Conservation (phyloP, 2,329 filamentous ascomycete species). For the Claviceps purpurea region DNA sequence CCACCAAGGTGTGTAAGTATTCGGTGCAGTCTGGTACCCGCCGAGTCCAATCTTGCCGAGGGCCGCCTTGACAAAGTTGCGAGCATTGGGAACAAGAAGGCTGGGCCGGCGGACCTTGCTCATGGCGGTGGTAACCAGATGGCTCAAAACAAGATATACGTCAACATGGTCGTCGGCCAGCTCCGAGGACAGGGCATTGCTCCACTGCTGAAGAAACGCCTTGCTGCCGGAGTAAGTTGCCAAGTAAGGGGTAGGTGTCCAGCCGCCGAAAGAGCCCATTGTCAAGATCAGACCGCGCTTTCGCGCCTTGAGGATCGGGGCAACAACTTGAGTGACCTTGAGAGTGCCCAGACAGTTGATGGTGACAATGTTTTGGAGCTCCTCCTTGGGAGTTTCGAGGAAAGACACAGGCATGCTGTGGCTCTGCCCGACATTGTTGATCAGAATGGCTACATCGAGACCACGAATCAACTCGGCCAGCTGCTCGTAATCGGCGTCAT, state of each 20-base stretch:
- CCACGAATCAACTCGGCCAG: constrained; percentile 55
- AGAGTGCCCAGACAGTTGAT: constrained; percentile 92
- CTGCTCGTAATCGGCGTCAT: constrained; percentile 65
- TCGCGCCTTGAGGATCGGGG: constrained; percentile 71
- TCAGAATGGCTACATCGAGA: constrained; percentile 71
- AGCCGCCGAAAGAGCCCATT: constrained; percentile 93
- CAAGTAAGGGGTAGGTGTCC: constrained; percentile 80
- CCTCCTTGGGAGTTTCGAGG: constrained; percentile 60
- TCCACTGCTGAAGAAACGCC: constrained; percentile 97
- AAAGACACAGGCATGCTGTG: constrained; percentile 90
- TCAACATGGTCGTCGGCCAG: constrained; percentile 68
- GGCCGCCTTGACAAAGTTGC: constrained; percentile 65
- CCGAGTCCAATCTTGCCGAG: constrained; percentile 73
- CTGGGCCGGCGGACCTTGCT: constrained; percentile 80
- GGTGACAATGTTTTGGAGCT: constrained; percentile 80
- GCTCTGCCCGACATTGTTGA: constrained; percentile 96
- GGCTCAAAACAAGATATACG: constrained; percentile 83
- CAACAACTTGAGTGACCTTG: constrained; percentile 72
- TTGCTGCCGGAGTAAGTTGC: constrained; percentile 97
- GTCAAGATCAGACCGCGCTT: constrained; percentile 84
- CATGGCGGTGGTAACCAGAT: constrained; percentile 93
- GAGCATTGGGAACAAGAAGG: constrained; percentile 65
- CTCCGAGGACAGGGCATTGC: constrained; percentile 70
- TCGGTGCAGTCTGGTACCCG: constrained; percentile 63
- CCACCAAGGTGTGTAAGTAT: constrained; percentile 89